These are phyloP conservation scores for Rhizophora apiculata DNA, from an alignment of 345 rosid species.

Conservation along the genomic window DNA sequence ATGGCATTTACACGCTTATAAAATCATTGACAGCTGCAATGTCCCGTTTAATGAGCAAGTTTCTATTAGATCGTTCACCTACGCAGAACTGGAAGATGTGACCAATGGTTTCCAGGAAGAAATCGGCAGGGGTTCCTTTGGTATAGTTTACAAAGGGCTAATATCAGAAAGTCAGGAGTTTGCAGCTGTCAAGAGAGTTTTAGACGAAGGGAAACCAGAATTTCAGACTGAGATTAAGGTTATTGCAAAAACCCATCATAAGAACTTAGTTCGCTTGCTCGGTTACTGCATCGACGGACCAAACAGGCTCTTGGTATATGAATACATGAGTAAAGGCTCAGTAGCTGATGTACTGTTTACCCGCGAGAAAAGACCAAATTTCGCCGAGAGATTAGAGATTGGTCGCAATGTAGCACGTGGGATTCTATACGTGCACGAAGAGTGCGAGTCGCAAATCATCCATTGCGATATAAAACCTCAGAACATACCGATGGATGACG, in stretches of 20 bases:
- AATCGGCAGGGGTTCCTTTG: slow-evolving; percentile 35
- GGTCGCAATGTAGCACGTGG: slow-evolving; percentile 31
- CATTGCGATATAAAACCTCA: slow-evolving; percentile 36
- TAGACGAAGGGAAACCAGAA: slow-evolving; percentile 16
- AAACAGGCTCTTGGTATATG: slow-evolving; percentile 27
- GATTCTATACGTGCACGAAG: slow-evolving; percentile 28
- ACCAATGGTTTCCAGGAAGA: slow-evolving; percentile 29
- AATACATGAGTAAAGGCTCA: slow-evolving; percentile 32
- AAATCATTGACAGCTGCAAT: not conserved
- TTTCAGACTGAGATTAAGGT: slow-evolving; percentile 26
- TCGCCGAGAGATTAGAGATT: slow-evolving; percentile 21
- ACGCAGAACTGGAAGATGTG: slow-evolving; percentile 14
- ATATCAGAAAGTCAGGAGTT: not conserved
- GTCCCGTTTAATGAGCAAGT: not conserved
- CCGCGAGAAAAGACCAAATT: slow-evolving; percentile 5
- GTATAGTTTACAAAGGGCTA: slow-evolving; percentile 28
- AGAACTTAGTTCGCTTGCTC: slow-evolving; percentile 24
- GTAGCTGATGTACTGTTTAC: slow-evolving; percentile 28
- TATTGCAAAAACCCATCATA: slow-evolving; percentile 34
- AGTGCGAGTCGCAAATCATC: slow-evolving; percentile 31
- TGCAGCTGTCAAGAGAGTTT: slow-evolving; percentile 28
- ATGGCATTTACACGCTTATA: slow-evolving; percentile 9
- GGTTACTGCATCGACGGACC: slow-evolving; percentile 26
- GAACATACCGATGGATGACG: slow-evolving; percentile 28
- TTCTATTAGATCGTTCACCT: slow-evolving; percentile 17